A percentile compares a stretch with the other conserved stretches of the same genome.
These are phyloP conservation scores for Tylopilus subfusipes DNA, from an alignment of 768 basidiomycete species.

Conservation along the genomic window DNA sequence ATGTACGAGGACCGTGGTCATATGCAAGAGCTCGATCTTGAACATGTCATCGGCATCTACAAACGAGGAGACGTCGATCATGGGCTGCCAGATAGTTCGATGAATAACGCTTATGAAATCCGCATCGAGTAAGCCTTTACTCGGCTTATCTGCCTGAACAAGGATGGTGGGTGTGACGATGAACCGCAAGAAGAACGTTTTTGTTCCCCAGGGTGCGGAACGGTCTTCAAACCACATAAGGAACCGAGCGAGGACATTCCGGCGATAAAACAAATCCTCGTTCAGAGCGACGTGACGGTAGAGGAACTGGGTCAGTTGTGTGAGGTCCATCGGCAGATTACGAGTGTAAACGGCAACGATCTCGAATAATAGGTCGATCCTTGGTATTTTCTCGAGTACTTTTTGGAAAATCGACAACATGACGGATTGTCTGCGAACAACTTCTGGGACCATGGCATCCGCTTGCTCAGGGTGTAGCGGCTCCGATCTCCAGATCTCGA, in stretches of 20 bases:
- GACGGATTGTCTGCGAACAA: constrained; percentile 57
- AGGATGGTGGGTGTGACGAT: constrained; percentile 85
- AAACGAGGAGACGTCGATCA: constrained; percentile 53
- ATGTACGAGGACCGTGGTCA: constrained; percentile 87
- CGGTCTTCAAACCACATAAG: constrained; percentile 76
- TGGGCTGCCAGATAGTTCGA: constrained; percentile 76
- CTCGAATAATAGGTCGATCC: constrained; percentile 87
- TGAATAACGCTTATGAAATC: constrained; percentile 71
- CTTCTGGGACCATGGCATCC: constrained; percentile 44
- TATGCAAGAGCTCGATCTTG: constrained; percentile 85
- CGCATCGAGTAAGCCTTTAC: constrained; percentile 61
- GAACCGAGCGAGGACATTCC: constrained; percentile 84
- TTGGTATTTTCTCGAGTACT: constrained; percentile 63
- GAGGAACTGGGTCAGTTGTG: constrained; percentile 77
- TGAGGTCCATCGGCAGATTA: constrained; percentile 76
- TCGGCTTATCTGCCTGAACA: constrained; percentile 60
- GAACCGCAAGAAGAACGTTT: constrained; percentile 74
- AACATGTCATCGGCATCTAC: constrained; percentile 74
- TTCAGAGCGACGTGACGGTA: constrained; percentile 80
- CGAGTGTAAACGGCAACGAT: constrained; percentile 78
- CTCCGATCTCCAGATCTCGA: constrained; percentile 67
- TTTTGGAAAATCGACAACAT: constrained; percentile 77
- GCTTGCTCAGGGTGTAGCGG: constrained; percentile 42
- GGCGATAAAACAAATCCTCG: constrained; percentile 63
- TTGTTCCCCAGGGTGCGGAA: constrained; percentile 66